phyloP scores from a whole-genome alignment of 2,329 filamentous ascomycete species.

The Venturia oleaginea region DNA sequence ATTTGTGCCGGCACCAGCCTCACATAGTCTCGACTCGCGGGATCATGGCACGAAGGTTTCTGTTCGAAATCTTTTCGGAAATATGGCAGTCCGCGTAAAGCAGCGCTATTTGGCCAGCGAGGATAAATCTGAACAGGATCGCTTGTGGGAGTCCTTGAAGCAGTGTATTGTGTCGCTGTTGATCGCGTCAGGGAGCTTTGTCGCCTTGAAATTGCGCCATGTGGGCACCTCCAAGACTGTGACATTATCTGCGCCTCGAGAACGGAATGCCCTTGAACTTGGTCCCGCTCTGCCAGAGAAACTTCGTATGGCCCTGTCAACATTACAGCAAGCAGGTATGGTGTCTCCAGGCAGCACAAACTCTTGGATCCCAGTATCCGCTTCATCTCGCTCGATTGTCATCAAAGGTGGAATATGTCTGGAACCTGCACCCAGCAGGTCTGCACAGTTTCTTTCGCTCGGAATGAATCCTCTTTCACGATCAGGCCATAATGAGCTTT shows the following conservation, averaged over 20 bases:
- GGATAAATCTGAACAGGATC: conserved; percentile 44
- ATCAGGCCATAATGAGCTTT: conserved; percentile 55
- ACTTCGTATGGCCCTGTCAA: conserved; percentile 15
- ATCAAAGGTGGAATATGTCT: conserved; percentile 66
- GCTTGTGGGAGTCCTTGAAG: conserved; percentile 57
- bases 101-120: conserved; percentile 52
- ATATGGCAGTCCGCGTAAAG: conserved; percentile 83
- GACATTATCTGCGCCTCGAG: conserved; percentile 16
- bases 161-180: conserved; percentile 53
- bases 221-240: conserved; percentile 30
- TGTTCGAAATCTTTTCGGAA: conserved; percentile 77
- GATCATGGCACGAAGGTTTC: conserved; percentile 65
- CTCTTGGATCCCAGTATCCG: conserved; percentile 64
- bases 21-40: conserved; percentile 47
- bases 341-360: conserved; percentile 42
- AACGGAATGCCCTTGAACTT: conserved; percentile 11
- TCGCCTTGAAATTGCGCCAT: conserved; percentile 53
- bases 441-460: conserved; percentile 72
- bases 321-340: conserved; percentile 59
- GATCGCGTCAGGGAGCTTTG: conserved; percentile 55
- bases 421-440: conserved; percentile 59
- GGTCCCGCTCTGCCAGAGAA: neutral
- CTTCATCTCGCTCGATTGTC: conserved; percentile 50
- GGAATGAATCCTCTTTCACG: conserved; percentile 59
- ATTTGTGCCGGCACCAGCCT: conserved; percentile 49